Evolutionary conservation across 495 filamentous ascomycete species (phyloP), one percentile per base, ranked within the genome.

Genomic region (Neurospora terricola): DNA sequence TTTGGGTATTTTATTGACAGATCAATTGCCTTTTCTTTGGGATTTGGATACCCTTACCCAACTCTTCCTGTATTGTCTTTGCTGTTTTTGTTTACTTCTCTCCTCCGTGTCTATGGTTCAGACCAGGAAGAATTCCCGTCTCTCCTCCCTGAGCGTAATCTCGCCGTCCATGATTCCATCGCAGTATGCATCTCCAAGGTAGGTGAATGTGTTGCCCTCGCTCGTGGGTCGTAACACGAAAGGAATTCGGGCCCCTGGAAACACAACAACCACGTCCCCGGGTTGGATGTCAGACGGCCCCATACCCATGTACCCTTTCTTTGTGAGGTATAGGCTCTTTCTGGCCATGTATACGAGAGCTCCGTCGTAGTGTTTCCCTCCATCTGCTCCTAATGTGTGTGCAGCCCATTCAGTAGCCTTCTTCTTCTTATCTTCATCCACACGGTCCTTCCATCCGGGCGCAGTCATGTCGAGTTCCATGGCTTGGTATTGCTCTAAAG

Each of bases 151-250:
- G 2, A 2, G 10, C 0, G 68, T 38, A 1, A 72, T 69, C 72
- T 76, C 75, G 8, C 73, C 71, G 21, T 76, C 75, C 75, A 76
- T 76, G n/a, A 76, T 71, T 1, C 75, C 75, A 59, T 76, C 68
- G 43, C 73, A 74, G 42, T 73, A 76, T 7, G 73, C 75, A 18
- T 76, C 73, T 0, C 75, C 73, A 0, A 72, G 0, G 18, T 75
- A 73, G 0, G 36, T 18, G 16, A 69, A 73, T 2, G 37, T 69
- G 14, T 38, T 8, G 1, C 71, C 18, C n/a, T 73, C 1, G 38
- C 11, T 34, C 16, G 18, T 40, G 0, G 75, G 71, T 54, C 75
- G 21, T 23, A 76, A 1, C 0, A 75, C 73, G 69, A 75, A 76
- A 0, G 75, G 75, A 8, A 74, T 70, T 0, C 69, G 7, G 0